Base-by-base conservation (phyloP, 139 green algal species). In the Chlamydomonas schloesseri region DNA sequence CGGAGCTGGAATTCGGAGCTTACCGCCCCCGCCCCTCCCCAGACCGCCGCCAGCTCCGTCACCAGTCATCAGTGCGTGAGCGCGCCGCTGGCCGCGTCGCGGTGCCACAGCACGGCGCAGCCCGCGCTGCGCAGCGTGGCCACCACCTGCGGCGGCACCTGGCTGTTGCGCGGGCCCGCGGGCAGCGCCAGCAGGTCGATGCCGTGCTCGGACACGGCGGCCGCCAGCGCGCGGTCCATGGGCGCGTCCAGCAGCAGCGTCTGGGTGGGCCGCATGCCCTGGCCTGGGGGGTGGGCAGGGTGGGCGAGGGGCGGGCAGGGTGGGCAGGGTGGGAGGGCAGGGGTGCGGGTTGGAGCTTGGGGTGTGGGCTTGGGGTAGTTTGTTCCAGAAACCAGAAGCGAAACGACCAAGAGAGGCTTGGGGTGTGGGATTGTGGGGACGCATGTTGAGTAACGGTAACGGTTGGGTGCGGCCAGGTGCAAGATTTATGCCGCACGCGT, bases 31-130 rank as follows among this genome's bases (percentile, higher is more conserved):
- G n/a, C n/a, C n/a, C n/a, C n/a, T n/a, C n/a, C n/a, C n/a, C n/a
- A n/a, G n/a, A n/a, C n/a, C n/a, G n/a, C n/a, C n/a, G n/a, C n/a
- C n/a, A n/a, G n/a, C n/a, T n/a, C n/a, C n/a, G n/a, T n/a, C n/a
- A n/a, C n/a, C n/a, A n/a, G n/a, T n/a, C 20, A 24, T 60, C 55
- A 67, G 17, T 15, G 4, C 2, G 8, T n/a, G 18, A 67, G 60
- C 24, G 60, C 23, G 23, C 60, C 24, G 60, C 24, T n/a, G 18
- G 24, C 9, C 17, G 60, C 73, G 36, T 86, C 67, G 10, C 80
- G 46, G 53, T 86, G 57, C 80, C 67, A 76, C 47, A 86, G 67
- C 67, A 86, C 80, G n/a, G 80, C 80, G 37, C 37, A 50, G 24
- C 33, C 23, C 24, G 47, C 33, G 31, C 47, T 31, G 13, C 80